These are phyloP conservation scores for Hymenoscyphus salicellus DNA, from an alignment of 2,329 filamentous ascomycete genomes.

Conservation along the genomic window DNA sequence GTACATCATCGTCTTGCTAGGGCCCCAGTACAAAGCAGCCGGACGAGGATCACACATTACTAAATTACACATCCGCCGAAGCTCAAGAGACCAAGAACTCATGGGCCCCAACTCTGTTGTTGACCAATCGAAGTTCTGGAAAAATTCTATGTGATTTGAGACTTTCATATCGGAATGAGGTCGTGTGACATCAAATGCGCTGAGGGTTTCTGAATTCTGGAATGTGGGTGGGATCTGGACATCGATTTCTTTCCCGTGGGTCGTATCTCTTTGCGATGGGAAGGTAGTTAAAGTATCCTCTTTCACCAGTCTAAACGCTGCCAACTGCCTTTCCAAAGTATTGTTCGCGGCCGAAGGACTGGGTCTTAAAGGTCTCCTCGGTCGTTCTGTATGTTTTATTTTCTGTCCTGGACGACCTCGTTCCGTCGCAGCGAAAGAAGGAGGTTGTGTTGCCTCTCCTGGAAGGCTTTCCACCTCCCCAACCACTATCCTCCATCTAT, in stretches of 20 bases:
- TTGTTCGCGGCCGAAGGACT: neutral
- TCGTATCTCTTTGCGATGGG: neutral
- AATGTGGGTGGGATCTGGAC: neutral
- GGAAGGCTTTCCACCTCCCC: conserved; percentile 15
- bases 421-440: neutral
- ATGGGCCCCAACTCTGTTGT: conserved; percentile 43
- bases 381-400: neutral
- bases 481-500: conserved; percentile 26
- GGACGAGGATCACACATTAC: conserved; percentile 39
- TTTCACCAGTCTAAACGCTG: conserved; percentile 16
- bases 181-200: conserved; percentile 27
- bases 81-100: conserved; percentile 39
- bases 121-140: conserved; percentile 43
- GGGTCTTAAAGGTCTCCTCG: neutral
- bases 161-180: conserved; percentile 16
- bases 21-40: conserved; percentile 39
- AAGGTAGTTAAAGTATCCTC: conserved; percentile 13
- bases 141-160: conserved; percentile 27
- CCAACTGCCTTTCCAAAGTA: conserved; percentile 15
- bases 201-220: conserved; percentile 7
- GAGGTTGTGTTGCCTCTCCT: neutral
- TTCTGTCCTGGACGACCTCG: neutral
- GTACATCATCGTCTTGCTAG: conserved; percentile 36
- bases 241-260: neutral
- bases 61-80: conserved; percentile 40